Evolutionary conservation across 2,329 filamentous ascomycete genomes (phyloP), one percentile per base, ranked within the genome.

Genomic region (Sclerotinia sclerotiorum): DNA sequence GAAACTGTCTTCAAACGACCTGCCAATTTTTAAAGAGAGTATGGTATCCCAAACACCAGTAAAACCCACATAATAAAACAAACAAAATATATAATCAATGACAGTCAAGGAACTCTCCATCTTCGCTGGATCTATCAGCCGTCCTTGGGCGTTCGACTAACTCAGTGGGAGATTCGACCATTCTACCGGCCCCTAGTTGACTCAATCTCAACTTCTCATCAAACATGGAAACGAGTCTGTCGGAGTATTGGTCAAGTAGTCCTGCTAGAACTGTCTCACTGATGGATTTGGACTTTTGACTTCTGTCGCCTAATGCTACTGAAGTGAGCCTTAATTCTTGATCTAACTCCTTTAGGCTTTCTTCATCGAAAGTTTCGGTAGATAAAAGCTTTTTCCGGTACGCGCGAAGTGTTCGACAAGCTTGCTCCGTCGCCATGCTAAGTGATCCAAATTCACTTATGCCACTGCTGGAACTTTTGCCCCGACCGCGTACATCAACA

Each of bases 171-270:
- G 67, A 63, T 42, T 55, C 66, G 24, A 66, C 55, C 56, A 60
- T 48, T 29, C 73, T 70, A 46, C 55, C 70, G 3, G 74, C 68
- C 17, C 72, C 72, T 39, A 72, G 55, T 65, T 70, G 72, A 29
- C 72, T 82, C 46, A 88, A 78, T 58, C 84, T 80, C 63, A 93
- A 82, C 77, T 90, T 91, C 77, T 92, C 88, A 72, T 93, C 90
- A 56, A 94, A 82, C 78, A 93, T 83, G 57, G 83, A 86, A 7
- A 92, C 87, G 60, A 94, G 80, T 69, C 88, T 84, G 74, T 92
- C 89, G 2, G 89, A 91, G 74, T 93, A 93, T 78, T 92, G 87
- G 72, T 93, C 91, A 10, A 94, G 80, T 56, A 93, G 79, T 62
- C 88, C 88, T 52, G 83, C 85, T 46, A 90, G 79, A 61, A 86